Evolutionary conservation across 106 monocot genomes (phyloP), one percentile per base, ranked within the genome.

Genomic region (Apostasia ramifera): DNA sequence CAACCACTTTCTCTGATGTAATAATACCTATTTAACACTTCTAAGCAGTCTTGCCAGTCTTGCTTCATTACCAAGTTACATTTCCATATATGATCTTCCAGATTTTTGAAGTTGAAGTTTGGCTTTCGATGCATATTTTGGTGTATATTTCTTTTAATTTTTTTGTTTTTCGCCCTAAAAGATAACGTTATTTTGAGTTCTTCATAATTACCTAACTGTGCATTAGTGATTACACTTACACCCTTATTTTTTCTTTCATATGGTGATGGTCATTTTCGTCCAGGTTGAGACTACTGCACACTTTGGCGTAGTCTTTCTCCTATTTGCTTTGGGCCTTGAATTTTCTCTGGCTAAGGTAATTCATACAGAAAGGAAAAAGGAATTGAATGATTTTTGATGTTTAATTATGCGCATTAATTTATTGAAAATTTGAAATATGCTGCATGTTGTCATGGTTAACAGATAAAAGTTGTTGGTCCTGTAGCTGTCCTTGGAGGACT

Each of bases 401-500:
- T 58, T 39, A 1, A n/a, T 14, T 69, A 61, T 61, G 65, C 37
- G 8, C n/a, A 47, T 49, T 15, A 43, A 37, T 65, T 65, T 26
- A 3, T 12, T 45, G 46, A 63, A 5, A 46, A 26, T 65, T 8
- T 65, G 47, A 48, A 47, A 14, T 8, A 55, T 45, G 5, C 8
- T 67, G 71, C 57, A 57, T 54, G 0, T 63, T 62, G 5, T 70
- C 43, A 40, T 59, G 49, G 15, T 40, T 73, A 55, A 46, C 80
- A 97, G 97, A 75, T 97, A 64, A 97, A 81, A 92, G 81, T 69
- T 66, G 97, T 97, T 62, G 92, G 92, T 14, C 61, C 87, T 75
- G 97, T 97, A 77, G 97, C 97, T 76, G 79, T 97, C 76, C 60
- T 97, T 77, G 97, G 97, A 73, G 97, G 97, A n/a, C 79, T 97